These are phyloP conservation scores for Fusarium nematophilum DNA, from an alignment of 2,329 filamentous ascomycete species.

Conservation along the genomic window DNA sequence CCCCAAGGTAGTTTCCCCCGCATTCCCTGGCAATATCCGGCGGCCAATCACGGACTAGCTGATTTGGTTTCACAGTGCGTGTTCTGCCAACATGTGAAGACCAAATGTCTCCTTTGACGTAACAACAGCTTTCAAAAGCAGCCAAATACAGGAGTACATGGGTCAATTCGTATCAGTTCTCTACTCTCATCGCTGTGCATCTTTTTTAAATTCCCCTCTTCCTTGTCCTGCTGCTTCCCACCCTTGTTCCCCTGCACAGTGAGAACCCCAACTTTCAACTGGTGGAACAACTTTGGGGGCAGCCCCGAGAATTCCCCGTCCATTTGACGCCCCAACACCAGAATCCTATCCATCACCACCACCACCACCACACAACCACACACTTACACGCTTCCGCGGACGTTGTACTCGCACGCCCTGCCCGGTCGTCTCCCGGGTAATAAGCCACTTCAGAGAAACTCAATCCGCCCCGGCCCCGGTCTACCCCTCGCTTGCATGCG, in stretches of 20 bases:
- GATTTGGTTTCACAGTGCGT: slow-evolving; percentile 5
- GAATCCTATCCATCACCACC: slow-evolving; percentile 11
- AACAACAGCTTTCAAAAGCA: too few relatives aligned
- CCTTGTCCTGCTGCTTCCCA: too few relatives aligned
- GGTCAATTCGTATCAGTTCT: too few relatives aligned
- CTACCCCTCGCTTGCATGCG: slow-evolving; percentile 26
- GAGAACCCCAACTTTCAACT: slow-evolving; percentile 16
- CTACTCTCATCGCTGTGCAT: too few relatives aligned
- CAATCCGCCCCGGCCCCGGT: slow-evolving; percentile 2
- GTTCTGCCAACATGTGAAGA: too few relatives aligned
- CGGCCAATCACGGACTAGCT: slow-evolving; percentile 8
- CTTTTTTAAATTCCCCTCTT: too few relatives aligned
- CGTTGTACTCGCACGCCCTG: slow-evolving; percentile 2
- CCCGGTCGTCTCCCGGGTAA: slow-evolving; percentile 17
- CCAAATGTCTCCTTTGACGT: too few relatives aligned
- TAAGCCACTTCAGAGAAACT: not conserved
- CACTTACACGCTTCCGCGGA: slow-evolving; percentile 10
- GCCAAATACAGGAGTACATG: too few relatives aligned
- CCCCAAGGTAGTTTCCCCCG: slow-evolving; percentile 24
- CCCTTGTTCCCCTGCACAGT: too few relatives aligned
- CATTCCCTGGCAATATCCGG: slow-evolving; percentile 2
- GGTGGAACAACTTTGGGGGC: slow-evolving; percentile 44
- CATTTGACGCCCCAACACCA: slow-evolving; percentile 23
- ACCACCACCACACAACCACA: too few relatives aligned
- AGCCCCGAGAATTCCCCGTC: slow-evolving; percentile 23